Percentiles rank a stretch among this genome's conserved stretches.
phyloP scores from a whole-genome alignment of 352 stramenopile species.

The Globisporangium recalcitrans region DNA sequence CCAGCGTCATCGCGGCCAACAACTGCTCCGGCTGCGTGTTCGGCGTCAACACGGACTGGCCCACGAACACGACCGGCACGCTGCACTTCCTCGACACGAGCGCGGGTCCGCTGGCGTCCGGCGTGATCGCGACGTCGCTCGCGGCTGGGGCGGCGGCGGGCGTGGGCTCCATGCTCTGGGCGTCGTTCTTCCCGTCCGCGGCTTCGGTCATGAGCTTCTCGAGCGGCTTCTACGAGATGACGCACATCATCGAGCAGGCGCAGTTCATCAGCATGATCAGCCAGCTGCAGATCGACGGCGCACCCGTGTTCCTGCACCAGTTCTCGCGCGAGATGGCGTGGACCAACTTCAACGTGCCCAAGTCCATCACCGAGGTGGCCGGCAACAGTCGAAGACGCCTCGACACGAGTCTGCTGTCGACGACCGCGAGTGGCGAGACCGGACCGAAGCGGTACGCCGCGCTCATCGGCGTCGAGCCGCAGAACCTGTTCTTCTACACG shows the following conservation, averaged over 20 bases:
- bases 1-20: conserved; percentile 47
- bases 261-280: conserved; percentile 85
- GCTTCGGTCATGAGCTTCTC: conserved; percentile 61
- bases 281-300: conserved; percentile 66
- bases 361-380: conserved; percentile 27
- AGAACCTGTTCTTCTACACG: conserved; percentile 82
- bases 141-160: conserved; percentile 41
- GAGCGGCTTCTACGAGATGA: conserved; percentile 80
- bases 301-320: conserved; percentile 69
- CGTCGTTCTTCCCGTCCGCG: conserved; percentile 55
- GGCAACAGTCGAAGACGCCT: conserved; percentile 22
- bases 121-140: conserved; percentile 64
- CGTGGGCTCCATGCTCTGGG: conserved; percentile 69
- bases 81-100: conserved; percentile 72
- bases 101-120: conserved; percentile 53
- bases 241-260: conserved; percentile 78
- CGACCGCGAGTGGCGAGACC: conserved; percentile 33
- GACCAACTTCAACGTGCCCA: conserved; percentile 85
- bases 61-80: conserved; percentile 61
- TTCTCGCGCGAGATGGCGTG: conserved; percentile 82
- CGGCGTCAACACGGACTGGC: conserved; percentile 78
- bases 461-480: conserved; percentile 52
- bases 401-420: conserved; percentile 19
- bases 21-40: conserved; percentile 84
- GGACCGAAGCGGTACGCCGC: conserved; percentile 65